Evolutionary conservation across 179 eudicot genomes (phyloP), one percentile per base, ranked within the genome.

Genomic region (Beta macrorhiza): DNA sequence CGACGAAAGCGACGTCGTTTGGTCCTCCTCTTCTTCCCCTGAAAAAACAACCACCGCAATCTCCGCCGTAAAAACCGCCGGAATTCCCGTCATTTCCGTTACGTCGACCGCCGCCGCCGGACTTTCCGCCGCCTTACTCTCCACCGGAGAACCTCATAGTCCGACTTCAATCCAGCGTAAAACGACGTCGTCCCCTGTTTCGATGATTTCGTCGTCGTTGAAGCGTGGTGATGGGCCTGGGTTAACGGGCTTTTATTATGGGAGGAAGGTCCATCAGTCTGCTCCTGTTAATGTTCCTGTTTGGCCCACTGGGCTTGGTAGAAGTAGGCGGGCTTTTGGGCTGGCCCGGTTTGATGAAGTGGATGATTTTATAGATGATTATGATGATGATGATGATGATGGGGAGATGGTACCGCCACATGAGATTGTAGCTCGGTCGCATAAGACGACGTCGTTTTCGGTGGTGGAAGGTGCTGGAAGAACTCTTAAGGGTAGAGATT

Each of bases 401-500:
- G 89, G 80, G 57, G 90, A 85, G 80, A 90, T 92, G 86, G 85
- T 92, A 42, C 96, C 96, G 45, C 96, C 96, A 14, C 96, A 92
- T 86, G 92, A 84, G 91, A 89, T 90, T 12, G 91, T 90, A 45
- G 92, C 96, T 37, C 82, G 89, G 86, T 89, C 93, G 78, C 86
- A 86, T 72, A 86, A 62, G 9, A 22, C 81, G 63, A 78, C 79
- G 80, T 89, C 93, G 51, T 89, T 90, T 76, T 91, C 93, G 70
- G 91, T 91, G 63, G 84, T 89, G 45, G 93, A 91, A 75, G 93
- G 93, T 44, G 90, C 82, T 6, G 93, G 93, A 4, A 82, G 92
- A 75, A 91, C 92, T 52, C 90, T 91, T 17, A 91, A 91, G 61
- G 93, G 93, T 1, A 78, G 93, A 70, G 93, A 91, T 68, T 76